Base-by-base conservation (phyloP, 345 rosid species). In the Populus davidiana region DNA sequence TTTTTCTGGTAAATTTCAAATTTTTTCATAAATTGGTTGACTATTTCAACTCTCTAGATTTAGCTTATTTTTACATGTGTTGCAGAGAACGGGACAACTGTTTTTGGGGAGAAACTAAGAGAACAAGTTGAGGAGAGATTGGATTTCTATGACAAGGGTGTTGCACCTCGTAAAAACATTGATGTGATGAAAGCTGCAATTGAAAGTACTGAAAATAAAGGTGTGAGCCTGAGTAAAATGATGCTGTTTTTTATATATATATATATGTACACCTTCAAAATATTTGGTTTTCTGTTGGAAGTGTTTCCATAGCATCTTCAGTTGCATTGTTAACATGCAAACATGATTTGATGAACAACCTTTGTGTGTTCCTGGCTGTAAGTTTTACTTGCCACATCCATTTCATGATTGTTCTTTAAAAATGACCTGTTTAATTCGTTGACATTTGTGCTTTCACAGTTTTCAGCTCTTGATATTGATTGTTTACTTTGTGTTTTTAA, bases 41-140 rank as follows among this genome's bases (percentile, higher is more conserved):
- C 8, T 7, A 13, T 14, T 76, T 17, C 2, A 23, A 54, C 59
- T 47, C 49, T 23, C 23, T 5, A 11, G 18, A 23, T 56, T 20
- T 8, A 69, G n/a, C 44, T 50, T 35, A 41, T 23, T n/a, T 18
- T 47, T 56, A 14, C 8, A 61, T 18, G 43, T 49, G 43, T 52
- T 81, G 61, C 88, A 96, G 99, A 96, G 72, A 81, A 25, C 31
- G 87, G 86, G 47, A 78, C 88, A 16, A 88, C 90, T 18, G 75
- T 85, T 43, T 96, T 90, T 25, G 98, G 99, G n/a, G 98, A 92
- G 84, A 92, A 91, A 84, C 94, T 96, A 2, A 85, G 91, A 44
- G 97, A 93, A 83, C 99, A 96, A 86, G 99, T 96, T 38, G 98
- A 93, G 85, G 99, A 93, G 81, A 82, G 95, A 49, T 86, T 94